These are phyloP conservation scores for Amanita muscaria DNA, from an alignment of 768 basidiomycete genomes.

Conservation along the genomic window DNA sequence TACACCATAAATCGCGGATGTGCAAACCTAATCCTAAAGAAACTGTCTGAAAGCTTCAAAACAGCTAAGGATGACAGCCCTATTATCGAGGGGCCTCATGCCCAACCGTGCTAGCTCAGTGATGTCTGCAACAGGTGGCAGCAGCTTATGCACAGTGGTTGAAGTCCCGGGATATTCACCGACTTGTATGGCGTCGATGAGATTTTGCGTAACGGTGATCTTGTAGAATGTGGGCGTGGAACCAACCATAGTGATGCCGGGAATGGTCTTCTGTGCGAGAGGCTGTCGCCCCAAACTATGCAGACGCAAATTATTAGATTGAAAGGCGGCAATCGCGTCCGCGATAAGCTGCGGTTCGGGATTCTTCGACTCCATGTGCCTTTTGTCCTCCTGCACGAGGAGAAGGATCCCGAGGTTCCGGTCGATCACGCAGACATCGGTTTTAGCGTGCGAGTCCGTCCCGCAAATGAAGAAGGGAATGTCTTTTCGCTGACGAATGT, in stretches of 20 bases:
- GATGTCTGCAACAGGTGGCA: constrained; percentile 10
- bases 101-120: neutral
- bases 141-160: constrained; percentile 8
- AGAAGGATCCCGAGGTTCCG: neutral
- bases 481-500: neutral
- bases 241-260: constrained; percentile 1
- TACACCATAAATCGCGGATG: no score
- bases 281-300: neutral
- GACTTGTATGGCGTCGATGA: constrained; percentile 3
- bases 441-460: neutral
- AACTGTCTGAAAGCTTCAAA: constrained; percentile 13
- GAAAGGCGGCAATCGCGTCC: constrained; percentile 3
- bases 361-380: neutral
- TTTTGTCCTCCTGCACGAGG: neutral
- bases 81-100: constrained; percentile 11
- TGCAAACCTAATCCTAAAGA: constrained; percentile 2
- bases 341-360: constrained; percentile 5
- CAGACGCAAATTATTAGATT: neutral
- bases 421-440: neutral
- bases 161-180: constrained; percentile 1
- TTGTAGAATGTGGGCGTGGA: constrained; percentile 2
- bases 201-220: constrained; percentile 2
- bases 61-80: constrained; percentile 8
- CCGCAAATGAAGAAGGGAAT: neutral
- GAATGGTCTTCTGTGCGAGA: neutral